These are phyloP conservation scores for Silene uniflora DNA, from an alignment of 148 eudicot genomes.

Conservation along the genomic window DNA sequence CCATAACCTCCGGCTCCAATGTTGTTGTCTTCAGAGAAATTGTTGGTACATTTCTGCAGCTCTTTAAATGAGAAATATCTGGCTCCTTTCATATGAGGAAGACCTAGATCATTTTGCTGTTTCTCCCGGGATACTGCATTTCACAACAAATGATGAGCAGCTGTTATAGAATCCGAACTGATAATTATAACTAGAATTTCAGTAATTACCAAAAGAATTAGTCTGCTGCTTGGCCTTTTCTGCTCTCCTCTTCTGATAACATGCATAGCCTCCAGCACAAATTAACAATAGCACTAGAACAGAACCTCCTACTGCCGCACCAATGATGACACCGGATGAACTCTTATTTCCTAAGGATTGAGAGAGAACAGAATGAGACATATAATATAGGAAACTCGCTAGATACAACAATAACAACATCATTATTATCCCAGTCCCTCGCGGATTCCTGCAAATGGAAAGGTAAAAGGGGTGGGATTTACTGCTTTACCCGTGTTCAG, in stretches of 20 bases:
- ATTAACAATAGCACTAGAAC: conserved; percentile 41
- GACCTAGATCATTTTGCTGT: conserved; percentile 45
- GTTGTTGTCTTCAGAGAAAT: conserved; percentile 53
- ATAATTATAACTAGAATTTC: background rate
- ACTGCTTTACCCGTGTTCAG: too few species aligned
- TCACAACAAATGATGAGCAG: conserved; percentile 1
- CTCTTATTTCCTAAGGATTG: conserved; percentile 26
- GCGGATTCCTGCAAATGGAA: background rate
- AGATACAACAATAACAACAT: background rate
- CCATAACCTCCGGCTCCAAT: conserved; percentile 88
- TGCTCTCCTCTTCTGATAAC: conserved; percentile 51
- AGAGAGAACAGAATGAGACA: conserved; percentile 9
- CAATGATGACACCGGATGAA: conserved; percentile 40
- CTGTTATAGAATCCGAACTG: background rate
- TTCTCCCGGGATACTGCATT: conserved; percentile 70
- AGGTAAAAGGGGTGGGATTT: too few species aligned
- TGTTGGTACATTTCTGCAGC: conserved; percentile 56
- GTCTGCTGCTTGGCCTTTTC: conserved; percentile 41
- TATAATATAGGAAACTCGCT: background rate
- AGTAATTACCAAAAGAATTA: conserved; percentile 51
- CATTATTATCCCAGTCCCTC: background rate
- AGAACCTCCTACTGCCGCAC: conserved; percentile 43
- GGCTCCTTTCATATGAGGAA: conserved; percentile 76
- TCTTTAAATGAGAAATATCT: conserved; percentile 70
- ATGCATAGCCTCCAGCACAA: conserved; percentile 54